Conservation (phyloP, 495 filamentous ascomycete genomes). For the Apodospora peruviana region DNA sequence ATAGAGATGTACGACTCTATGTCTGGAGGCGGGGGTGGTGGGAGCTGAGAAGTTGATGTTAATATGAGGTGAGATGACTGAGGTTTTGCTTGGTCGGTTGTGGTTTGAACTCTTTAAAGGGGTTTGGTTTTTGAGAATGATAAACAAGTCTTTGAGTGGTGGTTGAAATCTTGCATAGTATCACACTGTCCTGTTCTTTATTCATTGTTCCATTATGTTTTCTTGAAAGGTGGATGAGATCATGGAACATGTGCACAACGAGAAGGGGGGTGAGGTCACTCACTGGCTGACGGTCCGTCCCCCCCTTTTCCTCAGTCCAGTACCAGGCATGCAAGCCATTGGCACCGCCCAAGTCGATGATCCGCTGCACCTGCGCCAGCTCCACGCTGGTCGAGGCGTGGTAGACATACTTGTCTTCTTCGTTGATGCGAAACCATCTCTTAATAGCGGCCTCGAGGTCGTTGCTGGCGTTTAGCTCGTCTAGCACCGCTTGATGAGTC, state of each 20-base stretch:
- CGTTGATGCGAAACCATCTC: conserved; percentile 44
- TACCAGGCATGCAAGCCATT: conserved; percentile 41
- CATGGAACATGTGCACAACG: neutral
- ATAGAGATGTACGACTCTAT: conserved; percentile 53
- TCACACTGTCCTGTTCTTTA: too few relatives aligned
- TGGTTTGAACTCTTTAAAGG: neutral
- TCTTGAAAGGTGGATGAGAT: neutral
- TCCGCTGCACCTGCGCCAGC: conserved; percentile 49
- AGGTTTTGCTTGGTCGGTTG: neutral
- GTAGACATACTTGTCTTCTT: conserved; percentile 51
- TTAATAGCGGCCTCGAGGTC: conserved; percentile 45
- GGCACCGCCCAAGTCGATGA: conserved; percentile 37
- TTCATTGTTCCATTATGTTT: neutral
- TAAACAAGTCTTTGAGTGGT: too few relatives aligned
- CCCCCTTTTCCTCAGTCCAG: conserved; percentile 23
- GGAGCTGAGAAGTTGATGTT: conserved; percentile 21
- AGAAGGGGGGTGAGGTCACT: conserved; percentile 7
- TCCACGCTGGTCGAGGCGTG: conserved; percentile 46
- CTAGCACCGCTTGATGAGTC: conserved; percentile 13
- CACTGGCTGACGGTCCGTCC: neutral
- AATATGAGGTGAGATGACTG: neutral
- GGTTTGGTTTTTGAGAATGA: too few relatives aligned
- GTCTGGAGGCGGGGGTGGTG: conserved; percentile 43
- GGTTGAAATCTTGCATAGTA: too few relatives aligned
- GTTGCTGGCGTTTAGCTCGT: conserved; percentile 29